Percentiles rank a stretch among this genome's conserved stretches.
phyloP scores from a whole-genome alignment of 371 early-diverging fungal species.

The Sporodiniella umbellata region DNA sequence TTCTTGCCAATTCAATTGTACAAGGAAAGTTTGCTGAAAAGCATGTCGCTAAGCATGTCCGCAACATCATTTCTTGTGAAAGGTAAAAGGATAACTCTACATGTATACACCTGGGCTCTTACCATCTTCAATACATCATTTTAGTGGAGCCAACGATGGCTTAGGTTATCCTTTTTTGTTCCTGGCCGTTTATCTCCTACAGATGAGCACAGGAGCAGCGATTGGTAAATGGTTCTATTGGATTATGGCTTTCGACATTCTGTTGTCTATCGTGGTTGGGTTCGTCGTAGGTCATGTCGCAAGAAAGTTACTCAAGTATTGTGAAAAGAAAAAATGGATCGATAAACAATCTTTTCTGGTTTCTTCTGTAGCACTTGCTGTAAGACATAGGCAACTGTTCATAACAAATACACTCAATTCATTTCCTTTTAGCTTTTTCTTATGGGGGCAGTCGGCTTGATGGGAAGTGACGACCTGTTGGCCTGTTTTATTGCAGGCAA shows the following conservation, averaged over 20 bases:
- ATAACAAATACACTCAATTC: no score
- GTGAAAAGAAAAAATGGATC: constrained; percentile 67
- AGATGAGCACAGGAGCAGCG: constrained; percentile 55
- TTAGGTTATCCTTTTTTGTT: constrained; percentile 87
- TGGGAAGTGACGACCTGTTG: constrained; percentile 88
- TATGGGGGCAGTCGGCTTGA: constrained; percentile 70
- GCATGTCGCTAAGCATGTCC: constrained; percentile 78
- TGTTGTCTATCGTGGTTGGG: constrained; percentile 76
- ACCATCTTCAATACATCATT: not conserved
- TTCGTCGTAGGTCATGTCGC: constrained; percentile 72
- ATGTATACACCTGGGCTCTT: not conserved
- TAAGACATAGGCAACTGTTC: no score
- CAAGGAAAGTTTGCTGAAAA: constrained; percentile 93
- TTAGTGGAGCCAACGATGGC: constrained; percentile 77
- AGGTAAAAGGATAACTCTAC: constrained; percentile 18
- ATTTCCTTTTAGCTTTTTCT: constrained; percentile 67
- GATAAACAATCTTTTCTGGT: constrained; percentile 92
- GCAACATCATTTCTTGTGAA: constrained; percentile 85
- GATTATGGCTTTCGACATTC: constrained; percentile 73
- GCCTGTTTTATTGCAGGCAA: constrained; percentile 92
- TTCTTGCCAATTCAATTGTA: constrained; percentile 89
- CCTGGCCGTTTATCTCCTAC: constrained; percentile 71
- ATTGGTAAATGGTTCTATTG: constrained; percentile 71
- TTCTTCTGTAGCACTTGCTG: constrained; percentile 82
- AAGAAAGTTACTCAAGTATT: constrained; percentile 64